phyloP scores from a whole-genome alignment of 345 rosid species.

The Physaria fendleri region DNA sequence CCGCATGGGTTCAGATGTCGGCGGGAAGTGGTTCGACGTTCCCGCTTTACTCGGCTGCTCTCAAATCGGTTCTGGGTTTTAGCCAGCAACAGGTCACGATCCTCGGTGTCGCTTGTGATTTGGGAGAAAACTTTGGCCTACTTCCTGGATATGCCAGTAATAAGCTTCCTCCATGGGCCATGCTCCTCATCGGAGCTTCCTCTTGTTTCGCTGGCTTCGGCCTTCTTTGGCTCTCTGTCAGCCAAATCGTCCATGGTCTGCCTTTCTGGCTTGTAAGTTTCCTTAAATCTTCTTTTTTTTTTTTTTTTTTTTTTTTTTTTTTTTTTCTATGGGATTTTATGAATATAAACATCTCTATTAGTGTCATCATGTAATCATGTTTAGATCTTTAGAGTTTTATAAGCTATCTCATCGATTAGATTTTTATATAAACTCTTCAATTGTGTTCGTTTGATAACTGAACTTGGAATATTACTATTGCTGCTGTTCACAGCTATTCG shows the following conservation, averaged over 20 bases:
- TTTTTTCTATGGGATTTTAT: no score
- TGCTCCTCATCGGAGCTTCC: conserved; percentile 57
- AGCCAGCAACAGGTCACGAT: conserved; percentile 80
- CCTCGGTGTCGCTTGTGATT: conserved; percentile 87
- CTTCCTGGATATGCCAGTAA: conserved; percentile 85
- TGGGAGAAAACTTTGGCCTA: conserved; percentile 82
- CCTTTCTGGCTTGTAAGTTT: conserved; percentile 96
- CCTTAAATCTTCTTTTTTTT: no score
- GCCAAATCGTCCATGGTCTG: conserved; percentile 44
- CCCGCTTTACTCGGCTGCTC: conserved; percentile 68
- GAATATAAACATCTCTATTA: no score
- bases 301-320: no score
- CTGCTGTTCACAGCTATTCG: conserved; percentile 52
- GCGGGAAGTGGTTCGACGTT: conserved; percentile 70
- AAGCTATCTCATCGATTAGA: neutral
- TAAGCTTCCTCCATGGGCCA: conserved; percentile 88
- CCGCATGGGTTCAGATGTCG: conserved; percentile 72
- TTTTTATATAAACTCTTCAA: neutral
- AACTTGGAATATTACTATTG: neutral
- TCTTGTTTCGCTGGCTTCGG: conserved; percentile 85
- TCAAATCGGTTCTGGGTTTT: conserved; percentile 72
- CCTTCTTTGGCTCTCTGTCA: conserved; percentile 78
- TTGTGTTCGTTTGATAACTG: neutral
- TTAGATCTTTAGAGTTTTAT: neutral
- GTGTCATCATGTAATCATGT: no score